Percentiles rank a stretch among this genome's conserved stretches.
These are phyloP conservation scores for Coemansia sp. DNA, from an alignment of 192 early-diverging fungal species.

Conservation along the genomic window DNA sequence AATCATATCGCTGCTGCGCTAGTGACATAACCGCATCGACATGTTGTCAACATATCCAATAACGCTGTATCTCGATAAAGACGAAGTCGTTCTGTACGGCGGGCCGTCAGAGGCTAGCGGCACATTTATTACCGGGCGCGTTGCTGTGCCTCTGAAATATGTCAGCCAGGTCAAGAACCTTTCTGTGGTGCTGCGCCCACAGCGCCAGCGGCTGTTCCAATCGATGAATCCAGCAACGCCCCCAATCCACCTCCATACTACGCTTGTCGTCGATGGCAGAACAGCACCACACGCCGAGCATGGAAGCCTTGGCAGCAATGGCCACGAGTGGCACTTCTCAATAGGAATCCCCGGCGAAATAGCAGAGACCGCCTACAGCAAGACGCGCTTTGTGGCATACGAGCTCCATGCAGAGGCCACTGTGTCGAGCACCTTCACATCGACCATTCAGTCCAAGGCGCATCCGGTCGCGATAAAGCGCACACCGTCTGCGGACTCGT, in stretches of 20 bases:
- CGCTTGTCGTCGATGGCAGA: slow-evolving; percentile 22
- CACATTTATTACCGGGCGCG: slow-evolving; percentile 36
- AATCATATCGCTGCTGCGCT: neutral
- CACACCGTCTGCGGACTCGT: slow-evolving; percentile 29
- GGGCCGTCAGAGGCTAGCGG: slow-evolving; percentile 35
- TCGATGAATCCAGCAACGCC: slow-evolving; percentile 26
- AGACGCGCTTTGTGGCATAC: slow-evolving; percentile 35
- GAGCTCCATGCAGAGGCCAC: slow-evolving; percentile 43
- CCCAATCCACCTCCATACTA: slow-evolving; percentile 13
- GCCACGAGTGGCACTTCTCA: slow-evolving; percentile 43
- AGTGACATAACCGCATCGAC: neutral
- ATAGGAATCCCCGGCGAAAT: slow-evolving; percentile 34
- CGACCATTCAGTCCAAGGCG: slow-evolving; percentile 24
- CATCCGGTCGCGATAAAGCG: slow-evolving; percentile 37
- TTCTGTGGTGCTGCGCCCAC: slow-evolving; percentile 38
- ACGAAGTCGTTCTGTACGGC: slow-evolving; percentile 37
- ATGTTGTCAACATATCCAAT: slow-evolving; percentile 34
- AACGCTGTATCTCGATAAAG: slow-evolving; percentile 24
- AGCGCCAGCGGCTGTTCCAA: slow-evolving; percentile 40
- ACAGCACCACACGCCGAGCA: slow-evolving; percentile 18
- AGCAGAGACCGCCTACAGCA: slow-evolving; percentile 34
- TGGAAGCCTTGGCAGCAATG: slow-evolving; percentile 8
- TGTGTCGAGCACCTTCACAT: slow-evolving; percentile 9
- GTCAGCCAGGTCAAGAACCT: slow-evolving; percentile 27
- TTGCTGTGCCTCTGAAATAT: slow-evolving; percentile 21